A percentile compares a stretch with the other conserved stretches of the same genome.
Evolutionary conservation across 768 basidiomycete genomes (phyloP).

Genomic region (Albatrellus ellisii): DNA sequence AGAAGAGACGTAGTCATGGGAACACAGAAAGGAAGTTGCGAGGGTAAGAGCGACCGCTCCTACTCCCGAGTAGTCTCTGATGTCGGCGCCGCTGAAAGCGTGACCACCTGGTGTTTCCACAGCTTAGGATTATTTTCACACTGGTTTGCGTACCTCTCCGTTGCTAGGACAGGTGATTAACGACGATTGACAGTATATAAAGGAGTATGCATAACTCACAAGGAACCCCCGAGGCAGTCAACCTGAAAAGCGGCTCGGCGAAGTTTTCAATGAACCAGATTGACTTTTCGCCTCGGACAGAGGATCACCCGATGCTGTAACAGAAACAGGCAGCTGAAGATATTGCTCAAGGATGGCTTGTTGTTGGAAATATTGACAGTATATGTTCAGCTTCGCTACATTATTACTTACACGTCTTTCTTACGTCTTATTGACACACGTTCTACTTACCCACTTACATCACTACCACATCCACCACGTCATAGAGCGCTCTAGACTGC

Average conservation of each 20-base stretch:
- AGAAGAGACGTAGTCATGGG: constrained; percentile 31
- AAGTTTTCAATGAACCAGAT: constrained; percentile 79
- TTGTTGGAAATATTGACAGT: no score
- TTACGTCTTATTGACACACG: no score
- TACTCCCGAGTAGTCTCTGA: constrained; percentile 10
- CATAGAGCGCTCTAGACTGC: no score
- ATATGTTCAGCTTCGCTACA: no score
- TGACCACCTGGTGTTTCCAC: constrained; percentile 46
- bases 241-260: constrained; percentile 71
- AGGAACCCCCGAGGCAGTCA: constrained; percentile 61
- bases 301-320: constrained; percentile 33
- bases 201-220: constrained; percentile 32
- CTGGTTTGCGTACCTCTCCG: constrained; percentile 50
- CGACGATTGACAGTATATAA: background rate
- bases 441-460: no score
- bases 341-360: constrained; percentile 73
- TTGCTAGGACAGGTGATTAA: constrained; percentile 32
- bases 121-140: constrained; percentile 55
- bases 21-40: constrained; percentile 32
- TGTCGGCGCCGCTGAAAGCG: constrained; percentile 20
- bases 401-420: no score
- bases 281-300: constrained; percentile 69
- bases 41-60: constrained; percentile 16
- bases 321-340: constrained; percentile 51
- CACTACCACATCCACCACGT: no score